phyloP scores from a whole-genome alignment of 192 early-diverging fungal genomes.

The Rhizophagus sp. region DNA sequence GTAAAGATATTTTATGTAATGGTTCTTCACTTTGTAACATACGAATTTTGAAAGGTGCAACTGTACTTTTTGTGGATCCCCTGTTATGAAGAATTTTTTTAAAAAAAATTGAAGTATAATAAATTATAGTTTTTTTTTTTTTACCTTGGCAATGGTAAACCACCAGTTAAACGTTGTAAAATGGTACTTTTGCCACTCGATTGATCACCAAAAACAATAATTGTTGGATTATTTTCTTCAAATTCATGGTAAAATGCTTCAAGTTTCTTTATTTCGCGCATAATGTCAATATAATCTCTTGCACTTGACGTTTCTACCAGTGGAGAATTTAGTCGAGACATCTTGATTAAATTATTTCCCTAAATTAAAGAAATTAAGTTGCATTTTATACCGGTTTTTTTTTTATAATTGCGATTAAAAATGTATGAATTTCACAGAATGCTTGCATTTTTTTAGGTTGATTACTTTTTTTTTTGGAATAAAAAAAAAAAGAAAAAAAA shows the following conservation, averaged over 20 bases:
- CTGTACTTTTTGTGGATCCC: too few species aligned
- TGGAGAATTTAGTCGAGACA: not conserved
- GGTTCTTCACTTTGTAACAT: not conserved
- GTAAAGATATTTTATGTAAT: not conserved
- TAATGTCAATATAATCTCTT: not conserved
- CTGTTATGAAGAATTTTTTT: too few species aligned
- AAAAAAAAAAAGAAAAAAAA: too few species aligned
- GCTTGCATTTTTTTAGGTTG: too few species aligned
- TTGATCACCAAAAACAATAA: conserved; percentile 1
- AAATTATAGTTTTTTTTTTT: not conserved
- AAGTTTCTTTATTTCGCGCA: not conserved
- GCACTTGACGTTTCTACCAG: not conserved
- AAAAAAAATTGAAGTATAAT: not conserved
- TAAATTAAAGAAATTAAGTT: too few species aligned
- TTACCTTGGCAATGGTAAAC: not conserved
- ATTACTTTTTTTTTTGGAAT: too few species aligned
- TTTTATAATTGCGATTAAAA: too few species aligned
- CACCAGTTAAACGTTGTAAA: not conserved
- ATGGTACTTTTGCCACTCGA: not conserved
- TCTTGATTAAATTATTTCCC: too few species aligned
- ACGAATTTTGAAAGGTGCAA: not conserved
- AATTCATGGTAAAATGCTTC: not conserved
- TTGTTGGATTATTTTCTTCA: not conserved
- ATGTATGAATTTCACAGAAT: too few species aligned
- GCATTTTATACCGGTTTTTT: too few species aligned